Evolutionary conservation across 2,329 filamentous ascomycete genomes (phyloP), one percentile per base, ranked within the genome.

Genomic region (Pyrenophora teres): DNA sequence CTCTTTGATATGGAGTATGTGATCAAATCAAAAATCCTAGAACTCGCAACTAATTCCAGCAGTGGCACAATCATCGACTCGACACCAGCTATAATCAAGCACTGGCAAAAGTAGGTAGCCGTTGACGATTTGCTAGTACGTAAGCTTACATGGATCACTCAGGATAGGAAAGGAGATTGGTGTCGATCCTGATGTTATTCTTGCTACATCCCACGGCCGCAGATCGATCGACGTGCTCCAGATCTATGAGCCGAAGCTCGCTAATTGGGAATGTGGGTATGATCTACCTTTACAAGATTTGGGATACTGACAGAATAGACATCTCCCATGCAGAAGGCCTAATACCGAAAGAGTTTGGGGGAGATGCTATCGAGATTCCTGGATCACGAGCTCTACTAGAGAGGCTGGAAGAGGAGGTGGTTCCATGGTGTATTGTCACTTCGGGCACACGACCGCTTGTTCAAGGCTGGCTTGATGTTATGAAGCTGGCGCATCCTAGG

Each of bases 151-250:
- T 35, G 16, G 6, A n/a, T 40, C 16, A 10, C 35, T 44, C 65
- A 90, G 88, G n/a, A 83, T 92, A 59, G 92, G 89, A 42, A 81
- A 83, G 8, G 90, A 96, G 70, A 87, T 97, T 65, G 90, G 90
- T 19, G 87, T 97, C 18, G 85, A 90, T 60, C 89, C 90, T n/a
- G 81, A 87, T 40, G 83, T 88, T 39, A 97, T 99, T 64, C 82
- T 97, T 21, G 83, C 90, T 65, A 96, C 91, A 8, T 96, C 92
- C 4, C 94, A 99, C 75, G 94, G 94, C 56, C 85, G 93, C 53
- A 81, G 94, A 52, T 91, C 87, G 61, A 96, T 97, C 67, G 94
- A 99, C 65, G 86, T 89, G 2, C 81, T 99, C 52, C 84, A 84
- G 71, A 78, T 92, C 23, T 83, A 96, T 52, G 87, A 90, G 56